A percentile compares a stretch with the other conserved stretches of the same genome.
These are phyloP conservation scores for Psidium friedrichsthalianum DNA, from an alignment of 345 rosid genomes.

Conservation along the genomic window DNA sequence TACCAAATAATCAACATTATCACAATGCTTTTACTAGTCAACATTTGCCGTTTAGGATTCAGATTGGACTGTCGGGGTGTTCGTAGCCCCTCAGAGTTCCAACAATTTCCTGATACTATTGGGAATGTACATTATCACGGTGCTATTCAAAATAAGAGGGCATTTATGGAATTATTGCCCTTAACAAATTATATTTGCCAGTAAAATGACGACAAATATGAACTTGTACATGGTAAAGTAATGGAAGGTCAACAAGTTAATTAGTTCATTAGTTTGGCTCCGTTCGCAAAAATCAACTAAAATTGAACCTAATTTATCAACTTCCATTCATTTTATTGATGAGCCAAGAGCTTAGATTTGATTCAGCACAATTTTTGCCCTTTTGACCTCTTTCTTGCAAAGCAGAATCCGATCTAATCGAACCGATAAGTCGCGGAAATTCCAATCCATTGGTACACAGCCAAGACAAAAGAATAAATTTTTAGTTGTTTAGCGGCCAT, in stretches of 20 bases:
- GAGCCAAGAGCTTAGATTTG: not conserved
- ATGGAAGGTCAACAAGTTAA: not conserved
- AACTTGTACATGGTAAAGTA: not conserved
- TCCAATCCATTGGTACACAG: not conserved
- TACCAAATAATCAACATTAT: no score
- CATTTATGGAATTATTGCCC: not conserved
- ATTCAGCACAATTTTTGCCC: not conserved
- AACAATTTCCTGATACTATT: no score
- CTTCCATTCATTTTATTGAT: not conserved
- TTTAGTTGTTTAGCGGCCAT: not conserved
- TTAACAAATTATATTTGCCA: not conserved
- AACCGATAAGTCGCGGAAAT: not conserved
- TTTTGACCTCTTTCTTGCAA: not conserved
- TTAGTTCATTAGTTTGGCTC: not conserved
- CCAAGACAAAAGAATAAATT: not conserved
- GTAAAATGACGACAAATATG: not conserved
- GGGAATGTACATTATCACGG: no score
- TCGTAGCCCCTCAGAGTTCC: no score
- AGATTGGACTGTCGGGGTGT: no score
- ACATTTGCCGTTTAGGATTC: no score
- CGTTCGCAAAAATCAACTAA: not conserved
- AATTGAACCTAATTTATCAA: not conserved
- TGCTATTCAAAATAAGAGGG: not conserved
- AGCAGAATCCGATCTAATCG: not conserved
- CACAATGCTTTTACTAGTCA: no score